These are phyloP conservation scores for Camillea tinctor DNA, from an alignment of 2,329 filamentous ascomycete genomes.

Conservation along the genomic window DNA sequence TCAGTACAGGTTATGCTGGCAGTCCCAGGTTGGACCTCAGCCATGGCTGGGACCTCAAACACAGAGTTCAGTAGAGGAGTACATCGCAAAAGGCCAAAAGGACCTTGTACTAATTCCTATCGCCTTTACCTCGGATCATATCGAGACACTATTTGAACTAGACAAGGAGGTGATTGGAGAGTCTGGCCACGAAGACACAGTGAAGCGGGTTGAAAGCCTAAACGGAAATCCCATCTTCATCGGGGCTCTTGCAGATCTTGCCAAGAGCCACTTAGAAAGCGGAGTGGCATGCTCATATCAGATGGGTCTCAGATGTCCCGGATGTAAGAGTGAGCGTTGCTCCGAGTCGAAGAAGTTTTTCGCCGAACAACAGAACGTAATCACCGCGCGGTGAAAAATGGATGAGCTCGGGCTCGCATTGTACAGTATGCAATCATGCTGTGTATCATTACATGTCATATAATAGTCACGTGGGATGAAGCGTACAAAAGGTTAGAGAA, in stretches of 20 bases:
- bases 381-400: slow-evolving; percentile 10
- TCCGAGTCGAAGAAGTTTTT: slow-evolving; percentile 73
- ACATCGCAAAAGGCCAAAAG: slow-evolving; percentile 86
- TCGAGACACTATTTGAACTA: slow-evolving; percentile 92
- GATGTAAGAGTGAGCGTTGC: slow-evolving; percentile 87
- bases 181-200: slow-evolving; percentile 70
- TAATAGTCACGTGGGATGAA: not conserved
- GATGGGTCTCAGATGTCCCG: slow-evolving; percentile 89
- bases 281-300: slow-evolving; percentile 71
- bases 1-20: slow-evolving; percentile 93
- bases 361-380: slow-evolving; percentile 35
- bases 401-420: not conserved
- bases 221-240: slow-evolving; percentile 94
- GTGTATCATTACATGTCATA: slow-evolving; percentile 1
- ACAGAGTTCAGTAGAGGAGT: slow-evolving; percentile 79
- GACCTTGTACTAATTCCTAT: slow-evolving; percentile 92
- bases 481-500: not conserved
- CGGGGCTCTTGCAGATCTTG: slow-evolving; percentile 81
- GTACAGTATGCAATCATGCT: not conserved
- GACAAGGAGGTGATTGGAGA: slow-evolving; percentile 95
- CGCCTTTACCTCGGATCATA: slow-evolving; percentile 98
- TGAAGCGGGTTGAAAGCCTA: slow-evolving; percentile 88
- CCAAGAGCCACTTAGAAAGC: slow-evolving; percentile 72
- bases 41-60: slow-evolving; percentile 97
- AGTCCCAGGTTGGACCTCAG: slow-evolving; percentile 93